A percentile compares a stretch with the other conserved stretches of the same genome.
Evolutionary conservation across 305 asterid genomes (phyloP).

Genomic region (Salvia sclarea): DNA sequence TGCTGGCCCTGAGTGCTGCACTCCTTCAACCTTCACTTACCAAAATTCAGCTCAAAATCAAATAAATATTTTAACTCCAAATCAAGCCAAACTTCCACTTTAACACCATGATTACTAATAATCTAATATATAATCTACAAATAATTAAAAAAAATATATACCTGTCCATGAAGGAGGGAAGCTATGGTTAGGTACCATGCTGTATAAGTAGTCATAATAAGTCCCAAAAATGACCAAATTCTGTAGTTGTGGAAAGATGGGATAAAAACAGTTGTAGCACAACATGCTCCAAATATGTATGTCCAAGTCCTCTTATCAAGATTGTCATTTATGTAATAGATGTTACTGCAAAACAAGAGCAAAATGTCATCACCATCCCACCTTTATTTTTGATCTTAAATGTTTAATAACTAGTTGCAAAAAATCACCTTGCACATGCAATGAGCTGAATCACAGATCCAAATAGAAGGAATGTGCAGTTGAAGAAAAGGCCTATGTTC

Average conservation of each 20-base stretch:
- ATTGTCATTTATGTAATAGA: constrained; percentile 76
- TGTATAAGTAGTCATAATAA: constrained; percentile 78
- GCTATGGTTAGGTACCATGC: constrained; percentile 88
- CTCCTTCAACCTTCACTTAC: constrained; percentile 60
- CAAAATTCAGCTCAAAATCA: constrained; percentile 19
- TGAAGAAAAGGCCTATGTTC: constrained; percentile 64
- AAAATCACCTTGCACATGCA: constrained; percentile 74
- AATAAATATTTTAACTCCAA: neutral
- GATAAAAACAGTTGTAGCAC: constrained; percentile 81
- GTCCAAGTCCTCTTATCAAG: constrained; percentile 94
- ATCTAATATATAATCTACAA: neutral
- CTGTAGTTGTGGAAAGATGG: constrained; percentile 89
- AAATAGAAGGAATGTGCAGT: constrained; percentile 62
- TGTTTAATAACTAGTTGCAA: neutral
- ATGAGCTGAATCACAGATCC: constrained; percentile 67
- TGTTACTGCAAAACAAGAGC: constrained; percentile 56
- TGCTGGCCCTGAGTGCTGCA: constrained; percentile 73
- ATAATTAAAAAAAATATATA: neutral
- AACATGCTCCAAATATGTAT: constrained; percentile 86
- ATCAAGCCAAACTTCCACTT: constrained; percentile 45
- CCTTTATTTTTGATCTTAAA: neutral
- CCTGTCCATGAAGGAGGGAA: constrained; percentile 84
- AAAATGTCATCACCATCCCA: neutral
- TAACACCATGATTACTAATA: constrained; percentile 18
- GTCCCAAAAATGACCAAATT: constrained; percentile 86